These are phyloP conservation scores for Candida taoyuanica DNA, from an alignment of 805 yeast genomes.

Conservation along the genomic window DNA sequence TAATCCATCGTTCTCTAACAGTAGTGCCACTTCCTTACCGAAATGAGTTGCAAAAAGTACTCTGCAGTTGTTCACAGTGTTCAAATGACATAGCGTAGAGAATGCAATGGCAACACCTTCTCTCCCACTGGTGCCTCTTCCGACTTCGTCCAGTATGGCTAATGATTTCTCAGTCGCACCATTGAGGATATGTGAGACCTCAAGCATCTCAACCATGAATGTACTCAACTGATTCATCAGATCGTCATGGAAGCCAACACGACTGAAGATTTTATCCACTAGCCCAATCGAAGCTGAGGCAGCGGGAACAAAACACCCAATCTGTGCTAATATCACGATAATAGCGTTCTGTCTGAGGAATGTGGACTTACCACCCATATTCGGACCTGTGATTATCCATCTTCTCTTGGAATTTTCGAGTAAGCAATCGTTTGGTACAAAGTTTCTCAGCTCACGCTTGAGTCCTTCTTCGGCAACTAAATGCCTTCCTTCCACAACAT, in stretches of 20 bases:
- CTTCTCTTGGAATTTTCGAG: constrained; percentile 52
- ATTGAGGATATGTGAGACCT: constrained; percentile 79
- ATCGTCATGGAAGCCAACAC: constrained; percentile 97
- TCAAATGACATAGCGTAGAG: constrained; percentile 84
- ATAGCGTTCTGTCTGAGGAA: constrained; percentile 88
- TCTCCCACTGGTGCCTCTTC: constrained; percentile 73
- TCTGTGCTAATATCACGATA: constrained; percentile 79
- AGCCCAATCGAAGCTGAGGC: constrained; percentile 70
- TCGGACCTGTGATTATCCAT: constrained; percentile 87
- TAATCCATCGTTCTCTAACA: constrained; percentile 53
- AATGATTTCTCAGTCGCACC: constrained; percentile 76
- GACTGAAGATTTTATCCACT: constrained; percentile 86
- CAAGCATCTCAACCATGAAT: constrained; percentile 95
- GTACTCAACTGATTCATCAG: constrained; percentile 94
- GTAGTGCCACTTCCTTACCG: constrained; percentile 75
- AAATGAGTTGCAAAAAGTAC: constrained; percentile 95
- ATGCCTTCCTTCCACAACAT: constrained; percentile 70
- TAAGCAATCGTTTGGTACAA: constrained; percentile 80
- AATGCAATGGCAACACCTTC: constrained; percentile 98
- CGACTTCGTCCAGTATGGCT: constrained; percentile 91
- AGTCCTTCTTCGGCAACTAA: constrained; percentile 79
- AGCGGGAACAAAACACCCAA: constrained; percentile 87
- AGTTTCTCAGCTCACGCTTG: constrained; percentile 29
- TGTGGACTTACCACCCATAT: constrained; percentile 97
- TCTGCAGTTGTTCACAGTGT: constrained; percentile 65